Percentiles rank a stretch among this genome's conserved stretches.
Conservation (phyloP, 805 yeast genomes). For the Candida hispaniensis region DNA sequence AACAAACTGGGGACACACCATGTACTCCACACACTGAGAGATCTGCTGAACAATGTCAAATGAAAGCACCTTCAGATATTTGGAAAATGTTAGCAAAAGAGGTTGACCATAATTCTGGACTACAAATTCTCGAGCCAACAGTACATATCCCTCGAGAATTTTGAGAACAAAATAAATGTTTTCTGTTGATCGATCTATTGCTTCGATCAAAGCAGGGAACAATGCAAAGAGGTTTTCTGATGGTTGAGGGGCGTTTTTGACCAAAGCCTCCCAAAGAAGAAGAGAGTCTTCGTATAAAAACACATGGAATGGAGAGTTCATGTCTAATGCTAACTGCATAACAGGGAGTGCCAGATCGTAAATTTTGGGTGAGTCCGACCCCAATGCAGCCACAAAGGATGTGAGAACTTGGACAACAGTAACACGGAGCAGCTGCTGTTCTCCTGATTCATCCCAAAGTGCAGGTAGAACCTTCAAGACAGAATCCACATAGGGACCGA, state of each 20-base stretch:
- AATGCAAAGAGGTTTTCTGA: slow-evolving; percentile 35
- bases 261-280: slow-evolving; percentile 66
- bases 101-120: slow-evolving; percentile 10
- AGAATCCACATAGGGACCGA: slow-evolving; percentile 25
- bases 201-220: slow-evolving; percentile 45
- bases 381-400: slow-evolving; percentile 26
- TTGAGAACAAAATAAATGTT: slow-evolving; percentile 26
- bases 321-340: slow-evolving; percentile 50
- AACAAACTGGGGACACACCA: slow-evolving; percentile 17
- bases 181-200: slow-evolving; percentile 53
- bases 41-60: slow-evolving; percentile 21
- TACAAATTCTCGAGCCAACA: slow-evolving; percentile 24
- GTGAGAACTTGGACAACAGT: slow-evolving; percentile 31
- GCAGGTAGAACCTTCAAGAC: slow-evolving; percentile 46
- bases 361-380: slow-evolving; percentile 17
- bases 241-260: slow-evolving; percentile 48
- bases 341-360: slow-evolving; percentile 41
- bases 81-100: slow-evolving; percentile 16
- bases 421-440: slow-evolving; percentile 30
- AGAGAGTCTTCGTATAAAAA: slow-evolving; percentile 75
- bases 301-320: slow-evolving; percentile 42
- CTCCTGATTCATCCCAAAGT: slow-evolving; percentile 57
- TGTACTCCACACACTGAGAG: slow-evolving; percentile 22
- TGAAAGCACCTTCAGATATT: slow-evolving; percentile 14
- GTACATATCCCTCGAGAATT: slow-evolving; percentile 29